Evolutionary conservation across 495 filamentous ascomycete genomes (phyloP).

Genomic region (Aspergillus heteromorphus): DNA sequence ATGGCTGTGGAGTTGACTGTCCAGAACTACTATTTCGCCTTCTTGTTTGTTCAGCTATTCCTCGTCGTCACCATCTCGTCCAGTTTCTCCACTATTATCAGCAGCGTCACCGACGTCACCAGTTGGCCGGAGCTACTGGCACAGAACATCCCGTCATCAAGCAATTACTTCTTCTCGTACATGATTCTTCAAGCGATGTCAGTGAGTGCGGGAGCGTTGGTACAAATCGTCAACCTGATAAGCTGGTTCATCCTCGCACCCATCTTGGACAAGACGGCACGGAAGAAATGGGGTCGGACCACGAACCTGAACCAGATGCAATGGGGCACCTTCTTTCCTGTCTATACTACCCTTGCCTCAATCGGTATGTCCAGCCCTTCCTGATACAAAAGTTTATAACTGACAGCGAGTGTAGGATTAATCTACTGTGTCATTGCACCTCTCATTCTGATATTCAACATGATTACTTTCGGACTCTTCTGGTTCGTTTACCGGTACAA

Average conservation of each 20-base stretch:
- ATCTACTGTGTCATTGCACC: constrained; percentile 90
- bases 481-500: constrained; percentile 97
- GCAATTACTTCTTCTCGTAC: constrained; percentile 98
- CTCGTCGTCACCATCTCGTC: constrained; percentile 84
- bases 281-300: constrained; percentile 83
- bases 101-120: constrained; percentile 56
- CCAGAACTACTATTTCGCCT: constrained; percentile 89
- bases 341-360: constrained; percentile 92
- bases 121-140: constrained; percentile 68
- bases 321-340: constrained; percentile 93
- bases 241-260: constrained; percentile 77
- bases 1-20: constrained; percentile 74
- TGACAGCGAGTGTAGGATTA: constrained; percentile 42
- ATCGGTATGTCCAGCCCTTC: constrained; percentile 55
- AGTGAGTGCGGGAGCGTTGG: constrained; percentile 79
- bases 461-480: constrained; percentile 88
- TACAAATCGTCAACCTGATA: constrained; percentile 74
- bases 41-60: constrained; percentile 94
- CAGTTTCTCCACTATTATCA: constrained; percentile 63
- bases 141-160: constrained; percentile 74
- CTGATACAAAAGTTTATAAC: constrained; percentile 4
- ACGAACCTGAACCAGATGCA: constrained; percentile 70
- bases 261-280: constrained; percentile 77
- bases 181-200: constrained; percentile 92
- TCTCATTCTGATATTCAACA: constrained; percentile 87